phyloP scores from a whole-genome alignment of 805 yeast genomes.

The Nakazawaea anatomiae region DNA sequence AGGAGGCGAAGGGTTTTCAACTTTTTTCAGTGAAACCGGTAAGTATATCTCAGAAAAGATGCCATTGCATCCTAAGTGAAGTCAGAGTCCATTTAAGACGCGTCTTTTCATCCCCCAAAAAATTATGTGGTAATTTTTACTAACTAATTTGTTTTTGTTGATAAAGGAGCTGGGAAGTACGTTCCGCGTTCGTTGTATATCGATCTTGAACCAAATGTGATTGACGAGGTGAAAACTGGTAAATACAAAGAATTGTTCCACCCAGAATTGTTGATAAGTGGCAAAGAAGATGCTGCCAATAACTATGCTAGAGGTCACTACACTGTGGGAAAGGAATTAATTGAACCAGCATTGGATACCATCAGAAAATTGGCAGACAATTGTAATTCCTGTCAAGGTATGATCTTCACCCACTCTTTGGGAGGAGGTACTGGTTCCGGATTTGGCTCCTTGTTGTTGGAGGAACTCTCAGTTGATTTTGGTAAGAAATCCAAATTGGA shows the following conservation, averaged over 20 bases:
- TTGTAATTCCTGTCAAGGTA: conserved; percentile 91
- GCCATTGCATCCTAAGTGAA: not conserved
- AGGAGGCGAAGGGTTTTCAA: conserved; percentile 84
- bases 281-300: conserved; percentile 94
- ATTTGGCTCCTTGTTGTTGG: conserved; percentile 80
- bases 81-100: not conserved
- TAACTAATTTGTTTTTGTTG: not conserved
- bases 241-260: conserved; percentile 80
- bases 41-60: not conserved
- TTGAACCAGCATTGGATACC: conserved; percentile 85
- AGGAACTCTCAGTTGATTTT: conserved; percentile 76
- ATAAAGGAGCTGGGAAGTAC: conserved; percentile 68
- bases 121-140: not conserved
- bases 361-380: conserved; percentile 85
- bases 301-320: conserved; percentile 94
- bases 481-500: conserved; percentile 90
- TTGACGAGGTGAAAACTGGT: conserved; percentile 89
- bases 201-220: conserved; percentile 88
- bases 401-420: conserved; percentile 84
- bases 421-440: conserved; percentile 98
- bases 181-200: conserved; percentile 91
- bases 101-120: not conserved
- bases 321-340: conserved; percentile 84
- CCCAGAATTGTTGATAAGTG: conserved; percentile 87
- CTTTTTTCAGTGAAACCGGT: conserved; percentile 79